Conservation (phyloP, 2,329 filamentous ascomycete genomes). For the Purpureocillium takamizusanense region DNA sequence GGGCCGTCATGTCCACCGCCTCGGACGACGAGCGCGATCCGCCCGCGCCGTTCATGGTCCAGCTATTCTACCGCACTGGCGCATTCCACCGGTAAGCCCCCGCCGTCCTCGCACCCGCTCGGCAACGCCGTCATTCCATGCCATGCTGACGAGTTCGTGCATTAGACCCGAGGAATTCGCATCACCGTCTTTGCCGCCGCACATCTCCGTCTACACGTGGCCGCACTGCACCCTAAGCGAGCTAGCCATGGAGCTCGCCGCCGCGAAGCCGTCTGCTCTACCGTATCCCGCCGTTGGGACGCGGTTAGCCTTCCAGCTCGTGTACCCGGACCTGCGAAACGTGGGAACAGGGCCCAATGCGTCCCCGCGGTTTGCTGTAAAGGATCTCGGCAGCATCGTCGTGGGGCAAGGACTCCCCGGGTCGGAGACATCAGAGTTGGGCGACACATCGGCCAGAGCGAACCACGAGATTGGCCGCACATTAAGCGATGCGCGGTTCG, state of each 20-base stretch:
- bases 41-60: slow-evolving; percentile 74
- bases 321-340: slow-evolving; percentile 64
- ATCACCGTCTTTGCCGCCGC: slow-evolving; percentile 47
- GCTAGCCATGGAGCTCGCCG: slow-evolving; percentile 66
- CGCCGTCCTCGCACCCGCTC: neutral
- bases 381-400: slow-evolving; percentile 76
- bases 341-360: slow-evolving; percentile 15
- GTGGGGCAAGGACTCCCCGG: slow-evolving; percentile 52
- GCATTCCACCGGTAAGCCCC: slow-evolving; percentile 57
- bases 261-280: slow-evolving; percentile 55
- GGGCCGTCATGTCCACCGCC: slow-evolving; percentile 24
- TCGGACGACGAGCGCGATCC: slow-evolving; percentile 48
- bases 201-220: slow-evolving; percentile 82
- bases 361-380: slow-evolving; percentile 56
- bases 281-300: slow-evolving; percentile 71
- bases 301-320: slow-evolving; percentile 75
- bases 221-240: slow-evolving; percentile 71
- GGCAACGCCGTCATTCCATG: neutral
- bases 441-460: slow-evolving; percentile 21
- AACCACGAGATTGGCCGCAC: slow-evolving; percentile 62
- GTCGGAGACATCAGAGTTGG: slow-evolving; percentile 29
- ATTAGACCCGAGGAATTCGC: slow-evolving; percentile 64
- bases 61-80: slow-evolving; percentile 71
- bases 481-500: slow-evolving; percentile 67
- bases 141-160: neutral